phyloP scores from a whole-genome alignment of 2,329 filamentous ascomycete species.

The Dendryphion nanum region DNA sequence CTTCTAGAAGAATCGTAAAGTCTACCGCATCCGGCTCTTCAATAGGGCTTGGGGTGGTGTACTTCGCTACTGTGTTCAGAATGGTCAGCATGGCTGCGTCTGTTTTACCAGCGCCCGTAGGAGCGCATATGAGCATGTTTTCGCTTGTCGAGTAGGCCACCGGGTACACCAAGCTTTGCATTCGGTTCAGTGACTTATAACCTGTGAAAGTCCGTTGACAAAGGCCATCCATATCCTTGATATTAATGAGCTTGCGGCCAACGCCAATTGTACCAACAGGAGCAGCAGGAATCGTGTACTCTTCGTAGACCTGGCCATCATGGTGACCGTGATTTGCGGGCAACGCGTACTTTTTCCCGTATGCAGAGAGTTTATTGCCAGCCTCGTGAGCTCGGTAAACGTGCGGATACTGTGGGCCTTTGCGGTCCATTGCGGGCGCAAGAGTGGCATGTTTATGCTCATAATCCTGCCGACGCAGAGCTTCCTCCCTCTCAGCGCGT shows the following conservation, averaged over 20 bases:
- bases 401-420: constrained; percentile 82
- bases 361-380: constrained; percentile 78
- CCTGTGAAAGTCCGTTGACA: constrained; percentile 91
- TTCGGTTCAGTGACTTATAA: constrained; percentile 90
- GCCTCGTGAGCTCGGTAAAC: constrained; percentile 83
- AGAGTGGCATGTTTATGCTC: constrained; percentile 79
- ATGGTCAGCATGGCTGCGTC: constrained; percentile 98
- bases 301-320: constrained; percentile 80
- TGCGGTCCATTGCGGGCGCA: constrained; percentile 66
- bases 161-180: constrained; percentile 96
- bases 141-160: constrained; percentile 95
- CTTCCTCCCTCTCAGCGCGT: constrained; percentile 74
- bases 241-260: constrained; percentile 73
- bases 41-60: constrained; percentile 74
- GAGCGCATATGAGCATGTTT: constrained; percentile 98
- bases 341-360: constrained; percentile 79
- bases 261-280: constrained; percentile 71
- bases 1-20: constrained; percentile 77
- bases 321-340: constrained; percentile 71
- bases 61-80: constrained; percentile 84
- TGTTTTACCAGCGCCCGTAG: constrained; percentile 97
- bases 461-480: constrained; percentile 70
- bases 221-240: constrained; percentile 81
- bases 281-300: constrained; percentile 81
- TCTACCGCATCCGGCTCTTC: constrained; percentile 72